Evolutionary conservation across 768 basidiomycete species (phyloP).

Genomic region (Calocybe cyanea): DNA sequence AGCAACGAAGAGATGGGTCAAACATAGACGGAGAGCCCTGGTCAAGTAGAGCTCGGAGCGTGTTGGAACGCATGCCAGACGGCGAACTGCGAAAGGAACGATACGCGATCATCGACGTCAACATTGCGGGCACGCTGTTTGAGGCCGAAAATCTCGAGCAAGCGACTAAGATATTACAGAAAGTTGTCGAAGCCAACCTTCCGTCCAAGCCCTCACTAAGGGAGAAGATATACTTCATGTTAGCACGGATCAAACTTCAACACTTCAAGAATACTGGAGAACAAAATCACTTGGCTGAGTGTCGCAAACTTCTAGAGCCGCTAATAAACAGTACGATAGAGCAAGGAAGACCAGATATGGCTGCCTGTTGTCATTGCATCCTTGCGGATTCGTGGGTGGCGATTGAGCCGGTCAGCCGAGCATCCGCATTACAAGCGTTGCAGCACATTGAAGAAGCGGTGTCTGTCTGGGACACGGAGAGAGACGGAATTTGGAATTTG

Average conservation of each 20-base stretch:
- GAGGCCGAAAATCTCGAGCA: background rate
- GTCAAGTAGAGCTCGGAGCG: background rate
- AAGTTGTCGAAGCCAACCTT: background rate
- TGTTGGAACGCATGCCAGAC: background rate
- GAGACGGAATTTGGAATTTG: slow-evolving; percentile 1
- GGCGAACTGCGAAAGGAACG: background rate
- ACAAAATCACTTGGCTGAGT: background rate
- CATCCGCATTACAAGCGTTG: background rate
- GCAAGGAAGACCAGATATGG: background rate
- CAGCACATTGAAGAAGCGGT: background rate
- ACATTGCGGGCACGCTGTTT: background rate
- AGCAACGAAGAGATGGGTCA: background rate
- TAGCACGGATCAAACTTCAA: background rate
- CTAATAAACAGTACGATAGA: background rate
- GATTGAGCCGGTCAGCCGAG: background rate
- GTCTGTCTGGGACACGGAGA: background rate
- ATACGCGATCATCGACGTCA: background rate
- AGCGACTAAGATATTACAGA: background rate
- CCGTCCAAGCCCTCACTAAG: background rate
- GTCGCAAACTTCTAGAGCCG: background rate
- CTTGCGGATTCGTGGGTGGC: background rate
- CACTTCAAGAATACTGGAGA: background rate
- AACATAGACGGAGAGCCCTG: background rate
- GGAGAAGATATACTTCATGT: background rate
- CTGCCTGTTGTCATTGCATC: background rate